phyloP scores from a whole-genome alignment of 495 filamentous ascomycete species.

The Penicillium ochrochloron region DNA sequence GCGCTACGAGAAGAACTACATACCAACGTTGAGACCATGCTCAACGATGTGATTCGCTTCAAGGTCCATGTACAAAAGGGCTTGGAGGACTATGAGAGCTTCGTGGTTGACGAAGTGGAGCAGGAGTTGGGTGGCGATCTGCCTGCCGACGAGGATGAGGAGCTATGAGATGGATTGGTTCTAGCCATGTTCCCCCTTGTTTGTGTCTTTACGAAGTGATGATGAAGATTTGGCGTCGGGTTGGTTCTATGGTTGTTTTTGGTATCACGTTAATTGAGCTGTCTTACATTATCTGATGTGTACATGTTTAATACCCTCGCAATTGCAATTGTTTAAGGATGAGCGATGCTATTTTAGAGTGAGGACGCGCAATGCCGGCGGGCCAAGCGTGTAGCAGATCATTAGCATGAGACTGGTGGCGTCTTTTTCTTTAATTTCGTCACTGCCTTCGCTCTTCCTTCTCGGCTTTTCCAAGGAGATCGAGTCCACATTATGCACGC shows the following conservation, averaged over 20 bases:
- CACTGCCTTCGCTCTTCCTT: background rate
- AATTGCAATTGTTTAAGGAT: constrained; percentile 6
- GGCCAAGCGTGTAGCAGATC: constrained; percentile 12
- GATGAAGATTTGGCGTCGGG: constrained; percentile 7
- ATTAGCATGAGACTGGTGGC: constrained; percentile 18
- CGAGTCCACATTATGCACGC: background rate
- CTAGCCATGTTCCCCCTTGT: constrained; percentile 11
- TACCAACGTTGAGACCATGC: constrained; percentile 91
- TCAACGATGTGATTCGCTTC: constrained; percentile 98
- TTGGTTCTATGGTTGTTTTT: constrained; percentile 13
- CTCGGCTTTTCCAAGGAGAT: background rate
- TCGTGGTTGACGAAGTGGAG: constrained; percentile 89
- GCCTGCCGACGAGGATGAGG: constrained; percentile 36
- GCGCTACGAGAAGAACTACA: constrained; percentile 90
- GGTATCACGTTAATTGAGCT: constrained; percentile 28
- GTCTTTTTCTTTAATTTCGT: background rate
- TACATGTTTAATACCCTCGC: constrained; percentile 14
- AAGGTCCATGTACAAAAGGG: constrained; percentile 94
- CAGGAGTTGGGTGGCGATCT: constrained; percentile 68
- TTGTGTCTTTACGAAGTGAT: constrained; percentile 20
- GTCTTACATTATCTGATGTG: constrained; percentile 7
- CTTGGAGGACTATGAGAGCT: constrained; percentile 89
- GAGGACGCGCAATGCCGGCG: constrained; percentile 19
- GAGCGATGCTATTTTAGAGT: constrained; percentile 13
- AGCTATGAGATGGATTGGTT: constrained; percentile 31